Base-by-base conservation (phyloP, 352 stramenopile genomes). In the Globisporangium nodosum region DNA sequence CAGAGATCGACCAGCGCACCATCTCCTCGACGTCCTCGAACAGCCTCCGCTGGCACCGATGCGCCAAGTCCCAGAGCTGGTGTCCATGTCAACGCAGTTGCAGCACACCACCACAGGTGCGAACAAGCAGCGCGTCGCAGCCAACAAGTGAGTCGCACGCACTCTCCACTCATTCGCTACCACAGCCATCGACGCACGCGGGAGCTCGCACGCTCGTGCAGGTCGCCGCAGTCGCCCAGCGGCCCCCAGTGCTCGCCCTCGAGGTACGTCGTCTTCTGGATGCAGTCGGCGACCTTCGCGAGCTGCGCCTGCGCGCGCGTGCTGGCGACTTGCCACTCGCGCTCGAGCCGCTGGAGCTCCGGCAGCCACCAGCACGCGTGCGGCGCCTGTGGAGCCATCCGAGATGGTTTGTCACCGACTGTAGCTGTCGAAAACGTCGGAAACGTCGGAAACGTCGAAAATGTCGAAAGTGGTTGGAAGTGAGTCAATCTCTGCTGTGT, bases 211-310 rank as follows among this genome's bases (percentile, higher is more conserved):
- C 66, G 70, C 15, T 76, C 65, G 21, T 88, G 76, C 8, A 92
- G 54, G 37, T 75, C 64, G 4, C 15, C 51, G 33, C 70, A 81
- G 46, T 88, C 76, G 13, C 73, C 60, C 0, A 92, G 61, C 5
- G 68, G 63, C 2, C 79, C 81, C 79, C 81, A 88, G 42, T 89
- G 71, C 43, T 88, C 81, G 0, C 74, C 74, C 18, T 75, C 65
- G 5, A 92, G 60, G 50, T 55, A 92, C 82, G 78, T 87, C 16
- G 76, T 89, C 60, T 88, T 90, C 60, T 92, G 82, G 35, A 88
- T 55, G 49, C 70, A 81, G 50, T 92, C 82, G 8, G 82, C 76
- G 16, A 89, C 64, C 65, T 86, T 88, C 24, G 58, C 63, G 40
- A 92, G 70, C 20, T 90, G 76, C 55, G 85, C 67, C 63, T 92